Evolutionary conservation across 305 asterid species (phyloP).

Genomic region (Stenogyne calaminthoides): DNA sequence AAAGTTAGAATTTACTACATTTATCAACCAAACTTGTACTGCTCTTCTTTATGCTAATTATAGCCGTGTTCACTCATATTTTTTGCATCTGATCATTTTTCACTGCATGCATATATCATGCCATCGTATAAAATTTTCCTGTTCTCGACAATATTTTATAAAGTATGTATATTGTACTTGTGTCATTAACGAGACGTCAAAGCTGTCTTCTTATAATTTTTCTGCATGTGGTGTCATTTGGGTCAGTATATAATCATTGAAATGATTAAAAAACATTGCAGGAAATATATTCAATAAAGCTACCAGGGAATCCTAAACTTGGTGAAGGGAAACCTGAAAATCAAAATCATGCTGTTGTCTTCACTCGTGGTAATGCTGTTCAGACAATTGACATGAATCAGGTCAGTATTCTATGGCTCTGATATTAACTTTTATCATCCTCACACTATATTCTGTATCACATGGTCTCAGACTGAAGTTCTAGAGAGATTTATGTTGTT

Average conservation of each 20-base stretch:
- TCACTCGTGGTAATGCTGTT: constrained; percentile 95
- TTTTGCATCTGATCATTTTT: constrained; percentile 11
- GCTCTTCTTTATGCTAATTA: background rate
- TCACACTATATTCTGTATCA: constrained; percentile 11
- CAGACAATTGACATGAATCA: constrained; percentile 99
- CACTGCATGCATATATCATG: background rate
- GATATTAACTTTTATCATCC: constrained; percentile 17
- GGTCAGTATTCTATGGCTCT: constrained; percentile 47
- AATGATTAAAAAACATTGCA: constrained; percentile 36
- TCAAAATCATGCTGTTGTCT: constrained; percentile 93
- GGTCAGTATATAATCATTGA: constrained; percentile 18
- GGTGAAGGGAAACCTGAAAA: constrained; percentile 99
- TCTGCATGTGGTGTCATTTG: constrained; percentile 20
- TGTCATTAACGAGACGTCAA: background rate
- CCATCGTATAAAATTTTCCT: background rate
- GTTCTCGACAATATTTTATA: background rate
- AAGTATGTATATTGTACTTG: background rate
- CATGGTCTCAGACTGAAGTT: constrained; percentile 16
- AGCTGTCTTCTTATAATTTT: constrained; percentile 18
- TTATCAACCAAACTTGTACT: constrained; percentile 1
- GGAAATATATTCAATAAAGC: constrained; percentile 87
- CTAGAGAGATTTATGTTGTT: constrained; percentile 8
- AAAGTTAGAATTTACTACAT: background rate
- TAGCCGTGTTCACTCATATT: background rate
- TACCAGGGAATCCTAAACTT: constrained; percentile 96